These are phyloP conservation scores for Ustilago sp. DNA, from an alignment of 1,284 basidiomycete species.

Conservation along the genomic window DNA sequence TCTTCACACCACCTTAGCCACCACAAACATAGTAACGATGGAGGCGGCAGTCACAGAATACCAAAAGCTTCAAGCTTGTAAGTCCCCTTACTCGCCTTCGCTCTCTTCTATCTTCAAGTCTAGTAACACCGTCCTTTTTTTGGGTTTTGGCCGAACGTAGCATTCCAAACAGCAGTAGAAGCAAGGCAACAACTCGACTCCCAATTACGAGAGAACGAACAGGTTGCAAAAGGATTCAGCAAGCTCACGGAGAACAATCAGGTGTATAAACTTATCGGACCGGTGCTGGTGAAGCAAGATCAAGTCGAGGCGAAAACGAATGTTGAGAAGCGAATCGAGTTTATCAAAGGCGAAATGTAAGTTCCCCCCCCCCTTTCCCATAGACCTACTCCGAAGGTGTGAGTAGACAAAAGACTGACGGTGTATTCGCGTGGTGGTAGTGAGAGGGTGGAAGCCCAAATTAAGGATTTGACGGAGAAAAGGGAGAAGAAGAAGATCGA, in stretches of 20 bases:
- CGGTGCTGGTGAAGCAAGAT: slow-evolving; percentile 90
- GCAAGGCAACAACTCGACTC: slow-evolving; percentile 70
- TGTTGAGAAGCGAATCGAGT: slow-evolving; percentile 90
- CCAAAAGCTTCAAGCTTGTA: slow-evolving; percentile 54
- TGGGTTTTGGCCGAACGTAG: slow-evolving; percentile 9
- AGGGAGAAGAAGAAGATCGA: slow-evolving; percentile 58
- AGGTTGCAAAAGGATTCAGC: slow-evolving; percentile 93
- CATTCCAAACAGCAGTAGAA: slow-evolving; percentile 58
- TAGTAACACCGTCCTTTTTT: neutral
- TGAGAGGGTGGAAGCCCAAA: slow-evolving; percentile 51
- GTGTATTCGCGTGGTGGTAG: slow-evolving; percentile 16
- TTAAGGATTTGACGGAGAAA: slow-evolving; percentile 53
- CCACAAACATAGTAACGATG: slow-evolving; percentile 22
- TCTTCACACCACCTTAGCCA: neutral
- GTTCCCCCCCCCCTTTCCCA: slow-evolving; percentile 63
- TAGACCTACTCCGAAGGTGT: neutral
- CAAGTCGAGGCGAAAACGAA: slow-evolving; percentile 86
- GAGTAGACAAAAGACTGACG: neutral
- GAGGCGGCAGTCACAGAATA: slow-evolving; percentile 48
- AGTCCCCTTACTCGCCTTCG: neutral
- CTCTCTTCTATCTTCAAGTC: neutral
- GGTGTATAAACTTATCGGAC: slow-evolving; percentile 92
- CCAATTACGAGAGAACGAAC: slow-evolving; percentile 90
- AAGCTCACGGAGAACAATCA: slow-evolving; percentile 80
- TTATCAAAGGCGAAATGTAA: slow-evolving; percentile 89